A percentile compares a stretch with the other conserved stretches of the same genome.
Evolutionary conservation across 2,329 filamentous ascomycete genomes (phyloP).

Genomic region (Pseudogymnoascus verrucosus): DNA sequence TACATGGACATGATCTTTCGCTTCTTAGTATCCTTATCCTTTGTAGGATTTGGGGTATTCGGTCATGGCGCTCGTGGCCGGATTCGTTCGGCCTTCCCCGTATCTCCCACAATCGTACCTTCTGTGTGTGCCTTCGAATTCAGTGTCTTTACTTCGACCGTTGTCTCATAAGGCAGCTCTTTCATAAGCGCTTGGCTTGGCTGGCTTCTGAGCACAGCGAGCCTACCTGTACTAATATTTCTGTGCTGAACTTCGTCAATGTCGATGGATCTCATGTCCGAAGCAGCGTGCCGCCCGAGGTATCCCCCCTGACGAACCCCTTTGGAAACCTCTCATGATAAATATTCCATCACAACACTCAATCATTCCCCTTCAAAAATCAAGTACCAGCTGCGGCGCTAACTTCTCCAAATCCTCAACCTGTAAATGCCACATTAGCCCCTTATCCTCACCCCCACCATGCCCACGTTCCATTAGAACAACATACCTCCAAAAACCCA

Average conservation of each 20-base stretch:
- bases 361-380: conserved; percentile 52
- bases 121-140: neutral
- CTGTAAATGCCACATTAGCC: conserved; percentile 31
- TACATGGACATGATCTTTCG: neutral
- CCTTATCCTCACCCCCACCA: neutral
- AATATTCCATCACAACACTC: neutral
- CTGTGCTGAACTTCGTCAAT: neutral
- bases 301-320: neutral
- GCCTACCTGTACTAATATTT: neutral
- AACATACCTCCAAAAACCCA: conserved; percentile 65
- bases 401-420: conserved; percentile 87
- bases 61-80: neutral
- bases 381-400: conserved; percentile 74
- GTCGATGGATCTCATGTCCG: neutral
- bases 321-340: neutral
- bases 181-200: neutral
- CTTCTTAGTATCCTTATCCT: neutral
- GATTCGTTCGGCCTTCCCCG: neutral
- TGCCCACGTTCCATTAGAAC: neutral
- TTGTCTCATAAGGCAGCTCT: neutral
- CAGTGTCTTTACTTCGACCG: neutral
- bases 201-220: neutral
- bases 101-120: neutral
- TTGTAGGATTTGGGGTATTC: neutral
- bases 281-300: neutral